Conservation (phyloP, 208 protist genomes). For the Phytomonas serpens region DNA sequence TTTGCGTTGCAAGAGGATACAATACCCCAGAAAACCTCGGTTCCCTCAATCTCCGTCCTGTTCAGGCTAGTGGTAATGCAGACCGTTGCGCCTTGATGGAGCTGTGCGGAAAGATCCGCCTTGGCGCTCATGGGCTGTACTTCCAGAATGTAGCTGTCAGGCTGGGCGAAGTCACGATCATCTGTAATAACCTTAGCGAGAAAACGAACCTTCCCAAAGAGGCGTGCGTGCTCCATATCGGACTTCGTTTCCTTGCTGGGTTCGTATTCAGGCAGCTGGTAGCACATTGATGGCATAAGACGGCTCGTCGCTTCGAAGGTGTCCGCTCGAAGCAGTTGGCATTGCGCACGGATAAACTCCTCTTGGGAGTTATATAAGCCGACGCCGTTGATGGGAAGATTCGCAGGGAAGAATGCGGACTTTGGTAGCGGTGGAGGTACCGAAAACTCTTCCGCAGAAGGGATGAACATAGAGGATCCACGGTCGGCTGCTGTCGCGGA, state of each 20-base stretch:
- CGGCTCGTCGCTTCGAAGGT: slow-evolving; percentile 76
- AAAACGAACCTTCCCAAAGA: slow-evolving; percentile 54
- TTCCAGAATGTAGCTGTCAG: slow-evolving; percentile 67
- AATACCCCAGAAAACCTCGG: slow-evolving; percentile 83
- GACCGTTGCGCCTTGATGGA: slow-evolving; percentile 68
- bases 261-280: slow-evolving; percentile 42
- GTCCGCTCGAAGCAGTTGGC: slow-evolving; percentile 72
- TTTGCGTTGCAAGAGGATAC: slow-evolving; percentile 54
- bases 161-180: slow-evolving; percentile 62
- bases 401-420: slow-evolving; percentile 52
- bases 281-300: slow-evolving; percentile 3
- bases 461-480: slow-evolving; percentile 28
- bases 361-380: slow-evolving; percentile 35
- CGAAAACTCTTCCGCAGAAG: slow-evolving; percentile 42
- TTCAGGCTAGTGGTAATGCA: slow-evolving; percentile 72
- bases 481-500: not conserved
- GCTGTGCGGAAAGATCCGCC: slow-evolving; percentile 32
- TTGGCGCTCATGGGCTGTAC: slow-evolving; percentile 47
- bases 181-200: slow-evolving; percentile 62
- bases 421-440: slow-evolving; percentile 39
- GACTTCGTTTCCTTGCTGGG: slow-evolving; percentile 42
- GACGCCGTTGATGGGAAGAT: slow-evolving; percentile 60
- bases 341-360: slow-evolving; percentile 64
- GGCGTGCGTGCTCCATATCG: slow-evolving; percentile 61
- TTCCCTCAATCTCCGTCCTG: slow-evolving; percentile 20